Evolutionary conservation across 108 stramenopile species (phyloP).

Genomic region (Bacterosira constricta): DNA sequence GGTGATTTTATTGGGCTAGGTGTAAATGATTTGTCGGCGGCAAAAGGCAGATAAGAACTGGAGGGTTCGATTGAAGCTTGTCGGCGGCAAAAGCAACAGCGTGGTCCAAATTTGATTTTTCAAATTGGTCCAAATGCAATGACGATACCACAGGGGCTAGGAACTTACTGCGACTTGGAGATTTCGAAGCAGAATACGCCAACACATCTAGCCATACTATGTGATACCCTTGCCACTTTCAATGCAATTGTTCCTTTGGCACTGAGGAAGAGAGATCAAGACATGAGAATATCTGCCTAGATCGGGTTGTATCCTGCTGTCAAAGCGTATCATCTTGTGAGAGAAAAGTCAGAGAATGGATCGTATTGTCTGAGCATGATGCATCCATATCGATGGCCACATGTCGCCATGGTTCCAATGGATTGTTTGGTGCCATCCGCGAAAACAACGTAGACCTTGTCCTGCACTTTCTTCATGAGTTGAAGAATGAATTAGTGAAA

Average conservation of each 20-base stretch:
- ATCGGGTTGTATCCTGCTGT: slow-evolving; percentile 12
- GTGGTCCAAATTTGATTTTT: not conserved
- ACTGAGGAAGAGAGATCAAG: not conserved
- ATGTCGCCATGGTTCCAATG: slow-evolving; percentile 4
- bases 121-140: not conserved
- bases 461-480: not conserved
- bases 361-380: not conserved
- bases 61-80: too few species aligned
- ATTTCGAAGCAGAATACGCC: not conserved
- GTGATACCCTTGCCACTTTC: not conserved
- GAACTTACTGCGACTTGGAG: not conserved
- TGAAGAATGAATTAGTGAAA: not conserved
- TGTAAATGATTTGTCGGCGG: too few species aligned
- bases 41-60: too few species aligned
- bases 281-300: not conserved
- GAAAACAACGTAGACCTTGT: slow-evolving; percentile 18
- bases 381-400: not conserved
- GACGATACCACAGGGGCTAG: too few species aligned
- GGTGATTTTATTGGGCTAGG: too few species aligned
- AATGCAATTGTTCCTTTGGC: not conserved
- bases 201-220: not conserved
- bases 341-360: not conserved
- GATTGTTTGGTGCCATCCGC: slow-evolving; percentile 28
- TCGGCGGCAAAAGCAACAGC: not conserved
- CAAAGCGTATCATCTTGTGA: slow-evolving; percentile 14